A percentile compares a stretch with the other conserved stretches of the same genome.
These are phyloP conservation scores for Cystobasidiaceae sp. DNA, from an alignment of 1,284 basidiomycete genomes.

Conservation along the genomic window DNA sequence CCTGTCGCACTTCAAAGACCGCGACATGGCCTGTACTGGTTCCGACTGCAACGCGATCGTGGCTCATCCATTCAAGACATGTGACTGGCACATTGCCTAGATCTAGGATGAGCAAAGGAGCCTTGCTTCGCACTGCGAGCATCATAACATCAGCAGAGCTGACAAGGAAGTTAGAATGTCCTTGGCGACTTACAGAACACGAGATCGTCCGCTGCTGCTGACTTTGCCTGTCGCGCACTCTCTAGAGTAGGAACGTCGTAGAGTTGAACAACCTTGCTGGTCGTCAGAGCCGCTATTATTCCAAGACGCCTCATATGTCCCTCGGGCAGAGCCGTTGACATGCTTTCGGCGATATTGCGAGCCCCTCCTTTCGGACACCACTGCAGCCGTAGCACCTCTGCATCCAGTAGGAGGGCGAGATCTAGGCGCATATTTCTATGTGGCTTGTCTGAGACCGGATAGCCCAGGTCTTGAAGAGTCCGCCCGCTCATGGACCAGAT, in stretches of 20 bases:
- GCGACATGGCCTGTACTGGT: slow-evolving; percentile 72
- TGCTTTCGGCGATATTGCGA: neutral
- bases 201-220: neutral
- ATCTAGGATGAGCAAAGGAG: slow-evolving; percentile 64
- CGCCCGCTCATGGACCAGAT: slow-evolving; percentile 50
- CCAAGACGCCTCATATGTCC: slow-evolving; percentile 62
- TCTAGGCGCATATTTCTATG: slow-evolving; percentile 56
- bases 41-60: slow-evolving; percentile 68
- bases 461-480: slow-evolving; percentile 19
- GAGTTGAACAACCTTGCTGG: slow-evolving; percentile 71
- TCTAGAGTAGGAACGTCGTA: slow-evolving; percentile 69
- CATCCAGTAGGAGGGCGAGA: slow-evolving; percentile 67
- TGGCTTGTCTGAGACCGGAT: neutral
- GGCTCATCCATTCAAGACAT: slow-evolving; percentile 80
- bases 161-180: neutral
- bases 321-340: neutral
- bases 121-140: slow-evolving; percentile 55
- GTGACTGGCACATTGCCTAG: slow-evolving; percentile 65
- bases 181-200: slow-evolving; percentile 10
- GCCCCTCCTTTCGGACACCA: slow-evolving; percentile 68
- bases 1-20: slow-evolving; percentile 63
- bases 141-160: neutral
- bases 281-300: slow-evolving; percentile 70
- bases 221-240: slow-evolving; percentile 30
- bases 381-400: slow-evolving; percentile 64